Evolutionary conservation across 2,329 filamentous ascomycete species (phyloP), one percentile per base, ranked within the genome.

Genomic region (Aspergillus candidus): DNA sequence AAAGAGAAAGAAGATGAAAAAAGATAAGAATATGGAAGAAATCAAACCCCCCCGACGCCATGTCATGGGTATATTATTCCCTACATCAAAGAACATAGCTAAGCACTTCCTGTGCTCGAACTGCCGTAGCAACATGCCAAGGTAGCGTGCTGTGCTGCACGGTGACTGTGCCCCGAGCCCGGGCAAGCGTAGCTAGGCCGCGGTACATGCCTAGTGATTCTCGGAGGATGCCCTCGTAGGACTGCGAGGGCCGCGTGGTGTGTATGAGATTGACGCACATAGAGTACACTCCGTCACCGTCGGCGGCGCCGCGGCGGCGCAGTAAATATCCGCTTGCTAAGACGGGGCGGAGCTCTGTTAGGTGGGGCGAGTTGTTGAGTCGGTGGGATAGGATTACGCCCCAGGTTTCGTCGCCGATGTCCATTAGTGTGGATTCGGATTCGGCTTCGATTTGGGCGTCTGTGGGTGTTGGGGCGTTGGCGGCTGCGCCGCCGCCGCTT

Each of bases 351-450:
- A 66, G 67, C 40, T 70, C 67, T 6, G 66, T 65, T 31, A 72
- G 52, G 37, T 66, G 67, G 1, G 61, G 59, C 4, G 68, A 67
- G 44, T 61, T 66, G 45, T 69, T 69, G 30, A 70, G 53, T 22
- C 66, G 71, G 53, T 76, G 74, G 0, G 72, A 73, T 44, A 83
- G 67, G 14, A 80, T 68, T 6, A 81, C 62, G 29, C 70, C 72
- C 77, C 78, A 83, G 1, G 75, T 76, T 50, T 83, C 79, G 55
- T 83, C 79, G 15, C 71, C 72, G 13, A 74, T 61, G 53, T 83
- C 79, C 32, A 78, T 62, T 10, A 83, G 71, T 8, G 75, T 68
- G 2, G 77, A 73, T 40, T 83, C 79, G 0, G 72, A 69, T 46
- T 83, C 79, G 17, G 70, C 49, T 61, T 75, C 61, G 15, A 59